Base-by-base conservation (phyloP, 805 yeast species). In the Kluyveromyces starmeri region DNA sequence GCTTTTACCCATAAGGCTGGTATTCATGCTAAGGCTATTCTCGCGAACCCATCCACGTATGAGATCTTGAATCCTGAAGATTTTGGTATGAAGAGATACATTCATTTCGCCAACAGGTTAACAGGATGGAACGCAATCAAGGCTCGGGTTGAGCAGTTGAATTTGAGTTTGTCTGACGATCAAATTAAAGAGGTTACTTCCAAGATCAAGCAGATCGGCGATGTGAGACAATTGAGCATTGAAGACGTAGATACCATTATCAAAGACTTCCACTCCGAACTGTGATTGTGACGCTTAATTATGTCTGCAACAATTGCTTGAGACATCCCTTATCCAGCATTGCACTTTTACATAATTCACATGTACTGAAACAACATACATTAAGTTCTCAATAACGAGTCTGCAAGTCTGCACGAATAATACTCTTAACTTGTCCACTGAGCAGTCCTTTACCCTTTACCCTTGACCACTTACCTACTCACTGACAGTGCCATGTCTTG, bases 1-100 rank as follows among this genome's bases (percentile, higher is more conserved):
- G 98, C 98, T 24, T 89, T 89, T 69, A 89, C 98, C 41, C 98
- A 89, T 69, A 89, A 89, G 73, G 98, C 98, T 37, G 98, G 98
- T 65, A 88, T 89, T 59, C 98, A 89, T 63, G 97, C 98, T 50
- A 89, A 92, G 72, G 97, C 97, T 36, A 89, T 89, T 49, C 74
- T 89, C 48, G 98, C 98, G 42, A 89, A 89, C 67, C 98, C 98
- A 42, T 85, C 96, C 30, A 92, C 97, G 12, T 89, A 89, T 61
- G 98, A 89, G 70, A 89, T 89, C 55, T 72, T 89, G 60, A 83
- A 82, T 58, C 98, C 98, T 39, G 67, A 80, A 18, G 98, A 89
- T 65, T 89, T 89, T 55, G 98, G 98, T 59, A 76, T 89, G 56
- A 78, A 94, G 34, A 77, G 98, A 59, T 89, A 89, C 64, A 89